Evolutionary conservation across 2,329 filamentous ascomycete species (phyloP), one percentile per base, ranked within the genome.

Genomic region (Orbilia blumenaviensis): DNA sequence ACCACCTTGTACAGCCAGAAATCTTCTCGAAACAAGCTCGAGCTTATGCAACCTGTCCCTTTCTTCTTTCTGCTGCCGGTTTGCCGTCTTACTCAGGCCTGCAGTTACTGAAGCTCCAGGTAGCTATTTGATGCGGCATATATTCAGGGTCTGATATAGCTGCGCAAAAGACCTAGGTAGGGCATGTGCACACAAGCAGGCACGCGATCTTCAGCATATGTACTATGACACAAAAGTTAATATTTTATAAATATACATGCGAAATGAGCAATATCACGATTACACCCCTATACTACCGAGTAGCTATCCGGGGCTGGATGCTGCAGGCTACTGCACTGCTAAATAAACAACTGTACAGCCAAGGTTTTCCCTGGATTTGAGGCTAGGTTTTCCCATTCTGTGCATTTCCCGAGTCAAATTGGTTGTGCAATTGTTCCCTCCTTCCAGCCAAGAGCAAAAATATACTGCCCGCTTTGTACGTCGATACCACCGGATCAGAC

Each of bases 21-120:
- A 60, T 16, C 3, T 42, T 60, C 38, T 34, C 29, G 10, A 60
- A 68, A 41, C 42, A 27, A 50, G 68, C 68, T 73, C 68, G 61
- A 60, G 60, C 68, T 73, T 66, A 73, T 66, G 68, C 68, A 44
- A 21, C 18, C 32, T 58, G 41, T 42, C 56, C 56, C 52, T n/a
- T 54, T 38, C 18, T 56, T 56, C 52, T 60, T 48, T 16, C 42
- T 54, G 66, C 66, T 68, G 52, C 66, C 66, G 54, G 41, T 61
- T 61, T 62, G 23, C 66, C 66, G 66, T 62, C 66, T 71, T 71
- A 71, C 66, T 71, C 66, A 71, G 42, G 54, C 56, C 32, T 71
- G 66, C 66, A 71, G 66, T 56, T 52, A 23, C 32, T 34, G 27
- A 44, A 54, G 44, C 23, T 21, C 54, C 23, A 63, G 23, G 18